Percentiles rank a stretch among this genome's conserved stretches.
phyloP scores from a whole-genome alignment of 306 rosid genomes.

The Gynostemma pentaphyllum region DNA sequence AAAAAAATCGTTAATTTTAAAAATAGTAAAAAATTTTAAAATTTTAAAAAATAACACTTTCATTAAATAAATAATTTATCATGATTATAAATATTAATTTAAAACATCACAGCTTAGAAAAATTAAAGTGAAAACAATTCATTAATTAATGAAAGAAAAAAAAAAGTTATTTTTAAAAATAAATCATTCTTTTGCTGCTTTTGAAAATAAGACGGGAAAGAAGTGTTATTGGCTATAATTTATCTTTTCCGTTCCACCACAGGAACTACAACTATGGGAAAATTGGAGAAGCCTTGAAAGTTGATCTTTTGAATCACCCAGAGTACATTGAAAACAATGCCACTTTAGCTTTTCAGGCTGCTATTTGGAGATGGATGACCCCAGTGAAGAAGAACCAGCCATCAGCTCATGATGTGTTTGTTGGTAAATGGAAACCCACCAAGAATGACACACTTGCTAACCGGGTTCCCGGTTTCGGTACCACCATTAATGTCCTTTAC shows the following conservation, averaged over 20 bases:
- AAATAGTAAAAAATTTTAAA: too few relatives aligned
- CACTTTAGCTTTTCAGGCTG: conserved; percentile 88
- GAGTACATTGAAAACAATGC: conserved; percentile 91
- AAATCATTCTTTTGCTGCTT: too few relatives aligned
- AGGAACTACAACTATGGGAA: conserved; percentile 96
- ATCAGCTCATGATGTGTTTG: conserved; percentile 78
- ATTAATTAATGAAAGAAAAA: too few relatives aligned
- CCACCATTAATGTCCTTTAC: conserved; percentile 76
- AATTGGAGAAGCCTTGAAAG: conserved; percentile 61
- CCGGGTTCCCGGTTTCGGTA: conserved; percentile 74
- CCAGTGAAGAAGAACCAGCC: conserved; percentile 65
- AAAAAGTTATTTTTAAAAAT: too few relatives aligned
- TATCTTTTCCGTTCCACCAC: neutral
- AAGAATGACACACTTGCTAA: conserved; percentile 73
- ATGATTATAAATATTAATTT: too few relatives aligned
- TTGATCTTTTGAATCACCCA: conserved; percentile 67
- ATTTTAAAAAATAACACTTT: too few relatives aligned
- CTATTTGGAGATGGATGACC: conserved; percentile 90
- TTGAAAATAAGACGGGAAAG: too few relatives aligned
- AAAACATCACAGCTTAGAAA: too few relatives aligned
- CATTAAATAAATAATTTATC: too few relatives aligned
- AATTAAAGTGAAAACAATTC: too few relatives aligned
- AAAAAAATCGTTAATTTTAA: too few relatives aligned
- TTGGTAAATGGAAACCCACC: conserved; percentile 88
- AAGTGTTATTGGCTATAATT: too few relatives aligned